These are phyloP conservation scores for Bassia scoparia DNA, from an alignment of 148 eudicot genomes.

Conservation along the genomic window DNA sequence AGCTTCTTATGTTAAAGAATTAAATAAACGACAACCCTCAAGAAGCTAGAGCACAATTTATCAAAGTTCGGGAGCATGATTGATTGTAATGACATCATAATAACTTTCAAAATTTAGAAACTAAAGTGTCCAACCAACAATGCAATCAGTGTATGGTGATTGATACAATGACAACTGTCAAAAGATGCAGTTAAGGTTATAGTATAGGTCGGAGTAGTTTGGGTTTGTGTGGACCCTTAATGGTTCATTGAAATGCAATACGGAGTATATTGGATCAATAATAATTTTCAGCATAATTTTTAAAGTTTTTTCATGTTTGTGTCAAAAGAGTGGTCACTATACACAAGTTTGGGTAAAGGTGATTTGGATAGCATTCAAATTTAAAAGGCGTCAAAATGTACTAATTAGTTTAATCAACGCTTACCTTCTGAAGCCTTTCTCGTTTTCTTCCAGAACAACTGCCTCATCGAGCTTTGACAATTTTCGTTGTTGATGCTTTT, in stretches of 20 bases:
- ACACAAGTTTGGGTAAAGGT: no score
- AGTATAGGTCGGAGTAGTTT: not conserved
- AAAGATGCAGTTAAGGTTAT: no score
- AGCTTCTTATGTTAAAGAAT: not conserved
- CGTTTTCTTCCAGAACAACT: slow-evolving; percentile 82
- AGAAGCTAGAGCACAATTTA: no score
- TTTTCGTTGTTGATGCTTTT: slow-evolving; percentile 91
- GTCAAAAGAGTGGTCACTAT: no score
- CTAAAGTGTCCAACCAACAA: not conserved
- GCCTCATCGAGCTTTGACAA: slow-evolving; percentile 82
- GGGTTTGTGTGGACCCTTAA: no score
- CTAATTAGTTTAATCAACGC: not conserved
- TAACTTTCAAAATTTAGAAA: not conserved
- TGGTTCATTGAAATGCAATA: no score
- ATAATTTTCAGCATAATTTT: no score
- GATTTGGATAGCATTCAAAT: not conserved
- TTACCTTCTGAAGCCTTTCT: slow-evolving; percentile 89
- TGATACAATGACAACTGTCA: not conserved
- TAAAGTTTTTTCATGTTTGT: no score
- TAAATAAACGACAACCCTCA: not conserved
- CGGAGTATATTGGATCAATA: no score
- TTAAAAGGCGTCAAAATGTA: not conserved
- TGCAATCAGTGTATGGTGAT: not conserved
- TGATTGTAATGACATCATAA: not conserved
- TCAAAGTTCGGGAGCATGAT: not conserved